These are phyloP conservation scores for Suillus occidentalis DNA, from an alignment of 768 basidiomycete species.

Conservation along the genomic window DNA sequence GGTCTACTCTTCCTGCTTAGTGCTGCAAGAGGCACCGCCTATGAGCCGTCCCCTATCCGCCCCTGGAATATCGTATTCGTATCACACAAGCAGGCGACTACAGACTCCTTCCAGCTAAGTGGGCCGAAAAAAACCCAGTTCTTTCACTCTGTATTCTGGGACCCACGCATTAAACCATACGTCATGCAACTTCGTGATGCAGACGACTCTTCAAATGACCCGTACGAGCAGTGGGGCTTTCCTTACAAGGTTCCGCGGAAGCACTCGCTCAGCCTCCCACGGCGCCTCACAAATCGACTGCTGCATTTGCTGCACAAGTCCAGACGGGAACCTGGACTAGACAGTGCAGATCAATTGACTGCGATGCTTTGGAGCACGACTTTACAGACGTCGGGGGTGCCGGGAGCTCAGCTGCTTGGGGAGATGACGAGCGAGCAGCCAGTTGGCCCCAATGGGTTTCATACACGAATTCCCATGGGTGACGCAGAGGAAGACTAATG, in stretches of 20 bases:
- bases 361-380: not conserved
- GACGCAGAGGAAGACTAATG: not conserved
- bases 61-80: not conserved
- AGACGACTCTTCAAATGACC: not conserved
- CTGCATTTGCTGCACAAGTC: not conserved
- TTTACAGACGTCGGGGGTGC: not conserved
- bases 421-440: not conserved
- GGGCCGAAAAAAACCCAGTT: not conserved
- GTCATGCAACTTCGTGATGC: not conserved
- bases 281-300: not conserved
- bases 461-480: not conserved
- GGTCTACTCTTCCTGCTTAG: not conserved
- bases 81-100: not conserved
- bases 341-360: not conserved
- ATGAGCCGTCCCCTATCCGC: not conserved
- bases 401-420: not conserved
- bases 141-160: not conserved
- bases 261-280: not conserved
- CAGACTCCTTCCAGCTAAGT: not conserved
- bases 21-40: not conserved
- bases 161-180: not conserved
- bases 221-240: constrained; percentile 1
- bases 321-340: not conserved
- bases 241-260: not conserved
- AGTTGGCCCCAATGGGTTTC: not conserved